Conservation (phyloP, 192 early-diverging fungal genomes). For the Jimgerdemannia lactiflua region DNA sequence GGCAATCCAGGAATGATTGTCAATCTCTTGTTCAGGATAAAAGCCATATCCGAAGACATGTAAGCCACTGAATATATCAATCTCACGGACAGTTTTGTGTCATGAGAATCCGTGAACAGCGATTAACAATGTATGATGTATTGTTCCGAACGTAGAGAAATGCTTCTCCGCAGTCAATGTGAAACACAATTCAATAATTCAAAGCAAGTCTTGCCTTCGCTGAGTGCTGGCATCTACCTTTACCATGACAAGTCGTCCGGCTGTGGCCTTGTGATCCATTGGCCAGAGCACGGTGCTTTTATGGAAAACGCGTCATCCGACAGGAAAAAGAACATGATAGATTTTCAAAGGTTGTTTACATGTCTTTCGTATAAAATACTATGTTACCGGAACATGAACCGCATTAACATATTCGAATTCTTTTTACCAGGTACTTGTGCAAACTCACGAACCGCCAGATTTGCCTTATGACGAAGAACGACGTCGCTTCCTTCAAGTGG, state of each 20-base stretch:
- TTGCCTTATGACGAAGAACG: not conserved
- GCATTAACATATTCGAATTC: not conserved
- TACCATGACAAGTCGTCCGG: not conserved
- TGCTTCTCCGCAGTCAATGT: not conserved
- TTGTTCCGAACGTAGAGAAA: not conserved
- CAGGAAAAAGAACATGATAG: slow-evolving; percentile 17
- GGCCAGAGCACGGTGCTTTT: slow-evolving; percentile 6
- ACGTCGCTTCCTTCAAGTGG: not conserved
- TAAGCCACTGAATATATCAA: not conserved
- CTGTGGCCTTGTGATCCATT: slow-evolving; percentile 13
- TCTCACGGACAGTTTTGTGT: not conserved
- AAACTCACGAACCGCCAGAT: not conserved
- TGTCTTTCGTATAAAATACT: not conserved
- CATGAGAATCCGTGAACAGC: not conserved
- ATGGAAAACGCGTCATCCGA: slow-evolving; percentile 14
- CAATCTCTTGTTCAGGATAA: slow-evolving; percentile 12
- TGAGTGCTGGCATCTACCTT: slow-evolving; percentile 4
- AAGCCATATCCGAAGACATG: slow-evolving; percentile 5
- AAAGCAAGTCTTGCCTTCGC: not conserved
- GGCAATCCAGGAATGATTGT: slow-evolving; percentile 11
- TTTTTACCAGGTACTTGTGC: not conserved
- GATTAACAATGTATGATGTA: not conserved
- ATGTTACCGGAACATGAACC: not conserved
- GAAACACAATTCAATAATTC: not conserved
- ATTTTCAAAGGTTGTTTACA: slow-evolving; percentile 14